phyloP scores from a whole-genome alignment of 2,329 filamentous ascomycete species.

The Setomelanomma holmii region DNA sequence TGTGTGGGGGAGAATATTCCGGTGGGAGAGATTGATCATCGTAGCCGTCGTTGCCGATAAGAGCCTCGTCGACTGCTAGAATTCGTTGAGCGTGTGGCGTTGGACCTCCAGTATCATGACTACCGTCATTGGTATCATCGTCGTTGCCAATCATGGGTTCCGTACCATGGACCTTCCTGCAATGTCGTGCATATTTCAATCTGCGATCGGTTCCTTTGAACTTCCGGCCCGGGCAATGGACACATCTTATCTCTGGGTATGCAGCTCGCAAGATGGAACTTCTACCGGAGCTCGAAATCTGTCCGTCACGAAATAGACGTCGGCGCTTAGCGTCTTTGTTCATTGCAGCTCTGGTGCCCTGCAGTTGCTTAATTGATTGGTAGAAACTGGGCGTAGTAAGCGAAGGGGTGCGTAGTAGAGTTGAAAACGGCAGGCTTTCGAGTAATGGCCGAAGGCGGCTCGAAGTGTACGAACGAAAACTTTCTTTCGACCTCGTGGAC shows the following conservation, averaged over 20 bases:
- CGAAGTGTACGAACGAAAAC: background rate
- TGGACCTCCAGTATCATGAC: no score
- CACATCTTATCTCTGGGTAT: background rate
- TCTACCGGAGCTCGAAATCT: background rate
- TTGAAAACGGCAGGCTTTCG: background rate
- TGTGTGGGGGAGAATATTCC: no score
- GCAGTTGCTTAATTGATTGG: background rate
- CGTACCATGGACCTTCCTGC: background rate
- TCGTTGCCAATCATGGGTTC: background rate
- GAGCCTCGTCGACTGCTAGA: background rate
- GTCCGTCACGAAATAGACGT: background rate
- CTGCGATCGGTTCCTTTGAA: background rate
- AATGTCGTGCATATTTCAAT: background rate
- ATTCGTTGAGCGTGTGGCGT: background rate
- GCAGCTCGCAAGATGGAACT: background rate
- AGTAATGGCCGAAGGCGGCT: background rate
- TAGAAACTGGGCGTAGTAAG: background rate
- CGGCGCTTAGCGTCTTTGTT: background rate
- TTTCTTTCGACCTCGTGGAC: background rate
- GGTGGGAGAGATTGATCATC: background rate
- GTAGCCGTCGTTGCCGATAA: background rate
- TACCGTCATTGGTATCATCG: no score
- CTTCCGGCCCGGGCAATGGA: background rate
- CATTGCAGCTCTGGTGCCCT: background rate
- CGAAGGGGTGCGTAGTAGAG: background rate